Base-by-base conservation (phyloP, 352 stramenopile genomes). In the Phytophthora pistaciae region DNA sequence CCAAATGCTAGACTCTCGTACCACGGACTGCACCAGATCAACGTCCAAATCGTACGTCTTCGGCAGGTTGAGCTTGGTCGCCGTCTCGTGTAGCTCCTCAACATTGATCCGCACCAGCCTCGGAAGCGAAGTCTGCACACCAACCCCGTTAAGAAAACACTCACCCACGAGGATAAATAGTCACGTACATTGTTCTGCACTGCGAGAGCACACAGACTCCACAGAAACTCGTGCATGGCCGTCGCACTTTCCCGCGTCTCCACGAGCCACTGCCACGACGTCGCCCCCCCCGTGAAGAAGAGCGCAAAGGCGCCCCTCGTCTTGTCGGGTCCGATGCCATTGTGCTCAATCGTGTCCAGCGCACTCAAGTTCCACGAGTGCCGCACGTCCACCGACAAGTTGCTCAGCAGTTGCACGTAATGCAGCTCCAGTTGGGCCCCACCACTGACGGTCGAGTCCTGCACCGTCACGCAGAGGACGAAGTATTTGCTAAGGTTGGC, bases 211-310 rank as follows among this genome's bases (percentile, higher is more conserved):
- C 81, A 89, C n/a, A 94, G 25, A 23, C 74, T 89, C 87, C 87
- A 94, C 0, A 92, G 71, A 56, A 94, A 94, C 66, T 94, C 87
- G 31, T 88, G 75, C 84, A 94, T 90, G 33, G 84, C 83, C 18
- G 67, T 80, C 23, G 71, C 64, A 42, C 60, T 74, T 58, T 91
- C 83, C 11, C 36, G 75, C 3, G 87, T 74, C n/a, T 90, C 83
- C 36, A 92, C 73, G 18, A 92, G 66, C 85, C 85, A 88, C 38
- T 88, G 84, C 77, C 76, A 88, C 14, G 82, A 75, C 38, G 72
- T 31, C 20, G 83, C 57, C 21, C 85, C 83, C 8, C 77, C 75
- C 21, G 72, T 76, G 52, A 91, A 91, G 38, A 82, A 80, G 1
- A 93, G 64, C 20, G 82, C 70, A 46, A 93, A 92, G 5, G 79